Evolutionary conservation across 495 filamentous ascomycete species (phyloP).

Genomic region (Elaphomyces granulatus): DNA sequence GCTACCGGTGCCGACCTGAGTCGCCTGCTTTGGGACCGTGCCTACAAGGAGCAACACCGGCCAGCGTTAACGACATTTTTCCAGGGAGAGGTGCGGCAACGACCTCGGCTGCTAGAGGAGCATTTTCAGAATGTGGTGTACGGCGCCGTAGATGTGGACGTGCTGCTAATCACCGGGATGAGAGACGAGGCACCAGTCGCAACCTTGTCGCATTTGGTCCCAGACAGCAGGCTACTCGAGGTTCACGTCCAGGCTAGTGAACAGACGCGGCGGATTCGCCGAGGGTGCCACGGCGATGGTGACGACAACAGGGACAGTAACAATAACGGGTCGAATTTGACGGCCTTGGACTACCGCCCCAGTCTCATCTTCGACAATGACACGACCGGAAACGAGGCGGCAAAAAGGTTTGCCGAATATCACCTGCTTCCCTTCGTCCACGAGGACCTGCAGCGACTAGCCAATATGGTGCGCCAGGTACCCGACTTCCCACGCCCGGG

Average conservation of each 20-base stretch:
- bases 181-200: conserved; percentile 47
- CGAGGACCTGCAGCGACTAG: conserved; percentile 35
- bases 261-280: conserved; percentile 28
- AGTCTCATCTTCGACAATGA: conserved; percentile 40
- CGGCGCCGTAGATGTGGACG: conserved; percentile 32
- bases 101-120: conserved; percentile 37
- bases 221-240: conserved; percentile 40
- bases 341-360: conserved; percentile 24
- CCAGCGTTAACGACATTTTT: conserved; percentile 39
- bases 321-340: conserved; percentile 16
- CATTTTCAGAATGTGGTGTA: conserved; percentile 39
- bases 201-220: conserved; percentile 39
- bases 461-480: conserved; percentile 35
- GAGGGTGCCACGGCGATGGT: conserved; percentile 15
- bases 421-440: conserved; percentile 38
- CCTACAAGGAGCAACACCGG: conserved; percentile 50
- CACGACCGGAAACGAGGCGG: conserved; percentile 21
- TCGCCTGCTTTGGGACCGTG: conserved; percentile 37
- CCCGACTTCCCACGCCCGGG: conserved; percentile 37
- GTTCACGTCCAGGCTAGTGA: conserved; percentile 35
- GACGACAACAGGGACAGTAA: conserved; percentile 15
- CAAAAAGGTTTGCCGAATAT: conserved; percentile 28
- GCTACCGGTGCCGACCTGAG: conserved; percentile 35
- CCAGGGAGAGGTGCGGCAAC: conserved; percentile 29
- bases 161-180: conserved; percentile 51